Conservation (phyloP, 345 rosid species). For the Salix purpurea region DNA sequence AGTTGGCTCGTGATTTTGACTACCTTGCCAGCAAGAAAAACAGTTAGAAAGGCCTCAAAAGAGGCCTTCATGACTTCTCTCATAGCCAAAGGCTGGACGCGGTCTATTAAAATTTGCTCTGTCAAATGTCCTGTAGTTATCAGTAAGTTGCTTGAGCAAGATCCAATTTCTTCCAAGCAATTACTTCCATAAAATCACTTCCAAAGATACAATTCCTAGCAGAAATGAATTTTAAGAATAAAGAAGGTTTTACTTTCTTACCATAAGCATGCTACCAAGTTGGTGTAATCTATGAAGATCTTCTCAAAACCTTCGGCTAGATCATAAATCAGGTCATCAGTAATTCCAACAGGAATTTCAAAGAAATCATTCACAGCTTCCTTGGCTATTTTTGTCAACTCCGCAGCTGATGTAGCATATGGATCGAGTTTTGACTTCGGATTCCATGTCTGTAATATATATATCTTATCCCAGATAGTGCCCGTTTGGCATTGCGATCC, state of each 20-base stretch:
- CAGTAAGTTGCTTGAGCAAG: not conserved
- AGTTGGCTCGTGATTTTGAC: too few species aligned
- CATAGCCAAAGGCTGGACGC: too few species aligned
- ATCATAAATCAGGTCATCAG: slow-evolving; percentile 66
- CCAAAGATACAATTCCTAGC: not conserved
- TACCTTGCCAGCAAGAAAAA: too few species aligned
- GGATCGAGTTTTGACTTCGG: slow-evolving; percentile 94
- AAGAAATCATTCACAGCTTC: slow-evolving; percentile 77
- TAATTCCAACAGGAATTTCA: slow-evolving; percentile 69
- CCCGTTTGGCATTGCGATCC: too few species aligned
- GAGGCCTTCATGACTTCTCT: too few species aligned
- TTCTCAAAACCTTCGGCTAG: slow-evolving; percentile 66
- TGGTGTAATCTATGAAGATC: slow-evolving; percentile 62
- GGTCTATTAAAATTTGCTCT: not conserved
- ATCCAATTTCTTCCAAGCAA: not conserved
- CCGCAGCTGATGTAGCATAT: slow-evolving; percentile 68
- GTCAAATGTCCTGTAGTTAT: not conserved
- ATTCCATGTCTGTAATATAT: slow-evolving; percentile 71
- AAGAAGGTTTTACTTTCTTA: slow-evolving; percentile 19
- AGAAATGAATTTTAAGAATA: too few species aligned
- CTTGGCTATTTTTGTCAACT: slow-evolving; percentile 54
- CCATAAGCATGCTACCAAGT: slow-evolving; percentile 78
- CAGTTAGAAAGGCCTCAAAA: too few species aligned
- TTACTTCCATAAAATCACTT: not conserved
- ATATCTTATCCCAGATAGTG: not conserved